Base-by-base conservation (phyloP, 768 basidiomycete genomes). In the Naematelia encephala region DNA sequence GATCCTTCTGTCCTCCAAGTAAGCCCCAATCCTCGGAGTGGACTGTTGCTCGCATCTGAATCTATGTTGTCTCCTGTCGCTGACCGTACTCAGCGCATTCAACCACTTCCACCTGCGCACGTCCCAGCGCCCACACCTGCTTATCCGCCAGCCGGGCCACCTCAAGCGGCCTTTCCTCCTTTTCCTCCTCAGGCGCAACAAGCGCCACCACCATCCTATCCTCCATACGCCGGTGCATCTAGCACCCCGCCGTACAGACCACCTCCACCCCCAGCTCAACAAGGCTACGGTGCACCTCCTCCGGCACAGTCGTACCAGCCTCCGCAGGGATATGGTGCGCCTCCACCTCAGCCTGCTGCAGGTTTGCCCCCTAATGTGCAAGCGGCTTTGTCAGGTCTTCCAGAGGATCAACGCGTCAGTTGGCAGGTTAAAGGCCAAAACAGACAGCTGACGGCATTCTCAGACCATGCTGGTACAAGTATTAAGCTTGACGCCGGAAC, bases 401-500 rank as follows among this genome's bases (percentile, higher is more conserved):
- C 74, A 14, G 72, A 72, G 55, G 75, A 77, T 57, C 75, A 77
- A 52, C 66, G 68, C 60, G 75, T 76, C 53, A 48, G 73, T 65
- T 19, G 25, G 23, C 19, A 13, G 5, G n/a, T 13, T 25, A 19
- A 14, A n/a, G 26, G 5, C 25, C 55, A 16, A 23, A 0, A 50
- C 34, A 44, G 26, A 60, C 51, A 54, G 64, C 63, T 77, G 55
- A 69, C 50, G 12, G 47, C 28, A 51, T 42, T 79, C 53, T 4
- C 58, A 79, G 89, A 82, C 83, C 29, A 88, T 94, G 86, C 74
- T 96, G 54, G 82, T 90, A 77, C 91, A 92, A 79, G 91, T 97
- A 0, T 79, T 97, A 28, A 83, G 81, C 60, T 76, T 97, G 72
- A 87, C 87, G 0, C 85, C 81, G 47, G 90, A 89, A 46, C 91